These are phyloP conservation scores for Lactuca saligna DNA, from an alignment of 129 eudicot genomes.

Conservation along the genomic window DNA sequence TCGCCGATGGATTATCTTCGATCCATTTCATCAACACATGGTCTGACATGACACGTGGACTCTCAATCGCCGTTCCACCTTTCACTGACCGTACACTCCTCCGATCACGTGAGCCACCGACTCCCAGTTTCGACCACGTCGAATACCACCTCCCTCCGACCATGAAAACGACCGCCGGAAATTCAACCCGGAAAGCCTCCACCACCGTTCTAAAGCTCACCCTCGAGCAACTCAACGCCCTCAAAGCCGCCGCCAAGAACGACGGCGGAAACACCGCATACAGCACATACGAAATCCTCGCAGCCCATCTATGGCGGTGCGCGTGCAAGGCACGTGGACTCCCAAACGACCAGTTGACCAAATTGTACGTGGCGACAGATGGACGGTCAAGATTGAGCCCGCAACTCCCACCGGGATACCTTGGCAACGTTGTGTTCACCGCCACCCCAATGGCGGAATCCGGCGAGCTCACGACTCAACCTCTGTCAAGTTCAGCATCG, in stretches of 20 bases:
- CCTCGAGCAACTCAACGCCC: constrained; percentile 41
- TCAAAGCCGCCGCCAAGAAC: constrained; percentile 47
- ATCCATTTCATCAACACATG: constrained; percentile 67
- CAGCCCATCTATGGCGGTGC: constrained; percentile 71
- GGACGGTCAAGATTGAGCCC: constrained; percentile 59
- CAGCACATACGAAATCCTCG: constrained; percentile 54
- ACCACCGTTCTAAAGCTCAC: constrained; percentile 51
- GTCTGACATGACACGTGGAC: constrained; percentile 67
- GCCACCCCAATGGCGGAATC: constrained; percentile 49
- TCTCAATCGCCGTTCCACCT: constrained; percentile 52
- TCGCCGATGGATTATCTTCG: constrained; percentile 53
- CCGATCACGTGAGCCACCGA: constrained; percentile 56
- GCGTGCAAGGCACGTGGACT: constrained; percentile 70
- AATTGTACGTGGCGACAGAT: constrained; percentile 56
- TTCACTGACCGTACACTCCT: constrained; percentile 70
- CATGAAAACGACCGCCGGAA: constrained; percentile 22
- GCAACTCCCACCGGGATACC: constrained; percentile 52
- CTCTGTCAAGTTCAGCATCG: constrained; percentile 40
- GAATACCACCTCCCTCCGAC: constrained; percentile 63
- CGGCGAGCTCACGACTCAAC: constrained; percentile 40
- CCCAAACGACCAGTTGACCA: constrained; percentile 43
- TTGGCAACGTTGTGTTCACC: constrained; percentile 69
- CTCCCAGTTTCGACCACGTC: constrained; percentile 46
- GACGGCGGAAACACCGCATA: constrained; percentile 33
- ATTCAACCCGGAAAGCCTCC: constrained; percentile 29